These are phyloP conservation scores for Saccharomycopsis lassenensis DNA, from an alignment of 805 yeast genomes.

Conservation along the genomic window DNA sequence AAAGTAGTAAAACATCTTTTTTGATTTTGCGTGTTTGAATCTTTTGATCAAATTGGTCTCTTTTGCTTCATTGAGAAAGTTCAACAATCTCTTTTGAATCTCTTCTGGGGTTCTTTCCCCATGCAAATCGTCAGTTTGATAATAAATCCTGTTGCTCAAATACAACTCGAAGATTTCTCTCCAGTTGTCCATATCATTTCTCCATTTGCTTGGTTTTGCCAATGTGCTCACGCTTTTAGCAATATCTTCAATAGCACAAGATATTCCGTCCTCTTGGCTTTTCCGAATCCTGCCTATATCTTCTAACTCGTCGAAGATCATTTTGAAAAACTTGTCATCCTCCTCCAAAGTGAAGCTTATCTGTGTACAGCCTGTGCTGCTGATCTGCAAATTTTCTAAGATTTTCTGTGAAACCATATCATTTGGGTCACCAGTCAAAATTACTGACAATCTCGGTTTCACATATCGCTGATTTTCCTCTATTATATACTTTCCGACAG, in stretches of 20 bases:
- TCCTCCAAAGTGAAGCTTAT: conserved; percentile 35
- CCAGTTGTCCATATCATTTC: conserved; percentile 56
- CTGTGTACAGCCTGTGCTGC: conserved; percentile 19
- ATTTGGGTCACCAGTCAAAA: conserved; percentile 8
- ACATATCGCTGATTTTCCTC: conserved; percentile 8
- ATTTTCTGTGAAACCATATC: conserved; percentile 11
- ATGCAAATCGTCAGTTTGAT: conserved; percentile 37
- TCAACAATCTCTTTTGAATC: conserved; percentile 32
- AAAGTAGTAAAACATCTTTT: conserved; percentile 38
- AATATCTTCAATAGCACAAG: conserved; percentile 32
- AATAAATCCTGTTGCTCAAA: conserved; percentile 56
- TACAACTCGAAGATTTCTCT: conserved; percentile 55
- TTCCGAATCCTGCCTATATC: conserved; percentile 27
- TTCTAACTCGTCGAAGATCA: conserved; percentile 43
- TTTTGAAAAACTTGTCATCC: conserved; percentile 50
- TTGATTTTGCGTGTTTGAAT: conserved; percentile 38
- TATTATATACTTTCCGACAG: conserved; percentile 11
- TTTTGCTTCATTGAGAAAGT: conserved; percentile 32
- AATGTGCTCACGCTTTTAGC: conserved; percentile 30
- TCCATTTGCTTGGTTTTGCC: conserved; percentile 31
- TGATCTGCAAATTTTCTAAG: conserved; percentile 14
- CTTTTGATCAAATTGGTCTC: conserved; percentile 27
- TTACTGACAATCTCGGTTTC: conserved; percentile 10
- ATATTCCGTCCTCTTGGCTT: conserved; percentile 33
- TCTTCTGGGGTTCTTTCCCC: conserved; percentile 36